Evolutionary conservation across 2,329 filamentous ascomycete species (phyloP), one percentile per base, ranked within the genome.

Genomic region (Penicillium sp.): DNA sequence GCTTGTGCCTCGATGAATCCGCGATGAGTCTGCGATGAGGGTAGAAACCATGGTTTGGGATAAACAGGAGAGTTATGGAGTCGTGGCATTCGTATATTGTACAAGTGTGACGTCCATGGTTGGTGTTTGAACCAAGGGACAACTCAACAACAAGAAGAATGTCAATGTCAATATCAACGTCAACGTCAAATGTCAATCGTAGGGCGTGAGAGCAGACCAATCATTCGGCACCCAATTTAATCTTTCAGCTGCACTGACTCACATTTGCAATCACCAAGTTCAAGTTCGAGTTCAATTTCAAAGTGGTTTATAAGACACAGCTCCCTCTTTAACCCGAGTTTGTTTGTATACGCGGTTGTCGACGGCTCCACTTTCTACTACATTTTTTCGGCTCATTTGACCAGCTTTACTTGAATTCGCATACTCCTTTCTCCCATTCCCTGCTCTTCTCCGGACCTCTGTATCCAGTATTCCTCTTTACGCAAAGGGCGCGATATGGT

Each of bases 321-420:
- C 6, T 31, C 47, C 47, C 52, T 47, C 15, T 54, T 42, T 44
- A 38, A 13, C 18, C 40, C 43, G 12, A n/a, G 20, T 23, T 23
- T 2, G 18, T 29, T 38, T 42, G 49, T 42, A 46, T 44, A 48
- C 49, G 57, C 58, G 58, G 55, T 61, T 61, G 55, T 60, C 45
- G 31, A 56, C 57, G 58, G 55, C 58, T 58, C 58, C 58, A 60
- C 58, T 58, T 44, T 55, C 42, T 55, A 55, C 47, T 42, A 49
- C 50, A 41, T 41, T 42, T 55, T 50, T 58, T 44, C 25, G 4
- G 10, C 20, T 37, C 33, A 39, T 40, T 29, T 25, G 4, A 23
- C 20, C 20, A 23, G 20, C 20, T 23, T 23, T 23, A 23, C 20
- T 13, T 13, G 20, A 41, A 25, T 6, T 25, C 12, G 6, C 15